A percentile compares a stretch with the other conserved stretches of the same genome.
Conservation (phyloP, 2,329 filamentous ascomycete genomes). For the Emmonsia crescens region DNA sequence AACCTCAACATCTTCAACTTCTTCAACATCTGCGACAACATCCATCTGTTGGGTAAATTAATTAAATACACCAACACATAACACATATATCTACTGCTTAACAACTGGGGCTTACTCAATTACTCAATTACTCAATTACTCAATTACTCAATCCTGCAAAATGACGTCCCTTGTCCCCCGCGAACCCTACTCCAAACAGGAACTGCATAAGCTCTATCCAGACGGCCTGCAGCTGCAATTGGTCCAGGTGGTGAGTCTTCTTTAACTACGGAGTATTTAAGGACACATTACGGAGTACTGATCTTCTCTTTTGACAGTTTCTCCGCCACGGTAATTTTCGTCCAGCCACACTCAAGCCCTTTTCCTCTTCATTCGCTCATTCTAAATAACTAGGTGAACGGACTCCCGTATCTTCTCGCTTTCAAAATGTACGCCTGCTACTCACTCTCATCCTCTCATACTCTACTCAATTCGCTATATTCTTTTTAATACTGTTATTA, state of each 20-base stretch:
- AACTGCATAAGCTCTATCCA: constrained; percentile 75
- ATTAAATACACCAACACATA: no score
- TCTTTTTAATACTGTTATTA: no score
- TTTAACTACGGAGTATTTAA: no score
- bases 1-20: background rate
- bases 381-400: constrained; percentile 60
- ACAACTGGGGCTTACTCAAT: no score
- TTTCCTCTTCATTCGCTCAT: no score
- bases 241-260: constrained; percentile 61
- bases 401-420: constrained; percentile 77
- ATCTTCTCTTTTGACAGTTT: constrained; percentile 34
- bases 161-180: constrained; percentile 76
- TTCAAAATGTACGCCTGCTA: constrained; percentile 53
- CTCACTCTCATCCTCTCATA: background rate
- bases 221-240: constrained; percentile 67
- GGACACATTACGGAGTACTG: no score
- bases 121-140: no score
- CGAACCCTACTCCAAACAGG: constrained; percentile 65
- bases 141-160: background rate
- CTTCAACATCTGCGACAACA: background rate
- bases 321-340: constrained; percentile 53
- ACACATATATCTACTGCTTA: no score
- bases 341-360: background rate
- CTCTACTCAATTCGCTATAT: background rate
- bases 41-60: background rate